Evolutionary conservation across 2,329 filamentous ascomycete genomes (phyloP).

Genomic region (Colletotrichum nymphaeae): DNA sequence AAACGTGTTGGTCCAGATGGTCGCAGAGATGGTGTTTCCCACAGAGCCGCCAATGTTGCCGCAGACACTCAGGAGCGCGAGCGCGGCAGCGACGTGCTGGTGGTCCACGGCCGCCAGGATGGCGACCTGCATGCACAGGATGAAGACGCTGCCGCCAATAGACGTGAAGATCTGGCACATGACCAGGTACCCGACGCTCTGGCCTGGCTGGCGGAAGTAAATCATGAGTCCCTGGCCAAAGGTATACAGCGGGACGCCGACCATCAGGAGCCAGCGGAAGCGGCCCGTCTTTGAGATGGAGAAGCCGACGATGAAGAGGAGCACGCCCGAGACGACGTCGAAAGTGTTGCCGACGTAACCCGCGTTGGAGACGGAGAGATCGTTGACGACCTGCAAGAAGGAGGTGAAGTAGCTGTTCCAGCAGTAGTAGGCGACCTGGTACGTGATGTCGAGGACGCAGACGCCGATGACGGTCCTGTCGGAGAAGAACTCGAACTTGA

Average conservation of each 20-base stretch:
- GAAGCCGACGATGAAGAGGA: slow-evolving; percentile 60
- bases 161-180: slow-evolving; percentile 58
- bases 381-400: slow-evolving; percentile 64
- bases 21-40: slow-evolving; percentile 55
- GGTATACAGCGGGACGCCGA: slow-evolving; percentile 64
- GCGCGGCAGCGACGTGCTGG: slow-evolving; percentile 61
- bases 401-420: slow-evolving; percentile 68
- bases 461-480: slow-evolving; percentile 64
- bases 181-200: slow-evolving; percentile 48
- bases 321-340: slow-evolving; percentile 62
- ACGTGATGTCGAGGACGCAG: slow-evolving; percentile 55
- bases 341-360: slow-evolving; percentile 62
- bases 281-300: slow-evolving; percentile 57
- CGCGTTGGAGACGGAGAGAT: slow-evolving; percentile 53
- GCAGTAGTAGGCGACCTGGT: slow-evolving; percentile 62
- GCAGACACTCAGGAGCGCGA: slow-evolving; percentile 58
- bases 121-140: slow-evolving; percentile 65
- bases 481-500: slow-evolving; percentile 62
- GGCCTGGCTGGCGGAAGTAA: slow-evolving; percentile 50
- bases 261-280: slow-evolving; percentile 60
- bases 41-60: slow-evolving; percentile 58
- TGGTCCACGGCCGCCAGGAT: slow-evolving; percentile 67
- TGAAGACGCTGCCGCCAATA: slow-evolving; percentile 42
- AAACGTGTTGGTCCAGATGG: slow-evolving; percentile 57
- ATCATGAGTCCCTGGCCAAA: slow-evolving; percentile 60